Base-by-base conservation (phyloP, 495 filamentous ascomycete genomes). In the Aspergillus avenaceus region DNA sequence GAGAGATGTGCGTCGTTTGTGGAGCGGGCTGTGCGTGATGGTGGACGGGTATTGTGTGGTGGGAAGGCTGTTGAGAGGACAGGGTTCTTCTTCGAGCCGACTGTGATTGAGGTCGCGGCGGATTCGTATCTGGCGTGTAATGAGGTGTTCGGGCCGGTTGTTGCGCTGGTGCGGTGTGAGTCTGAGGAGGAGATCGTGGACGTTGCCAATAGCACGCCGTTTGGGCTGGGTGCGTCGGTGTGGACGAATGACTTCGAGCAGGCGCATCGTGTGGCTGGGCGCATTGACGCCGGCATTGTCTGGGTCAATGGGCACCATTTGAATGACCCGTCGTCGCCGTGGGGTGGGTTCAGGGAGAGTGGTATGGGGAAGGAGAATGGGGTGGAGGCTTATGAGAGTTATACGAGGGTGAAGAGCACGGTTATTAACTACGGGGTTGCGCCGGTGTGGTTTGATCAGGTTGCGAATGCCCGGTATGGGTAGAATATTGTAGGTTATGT, bases 241-340 rank as follows among this genome's bases (percentile, higher is more conserved):
- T 83, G 79, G 79, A 81, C 79, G 1, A 71, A 75, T 26, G 78
- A 83, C 46, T 65, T 83, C 28, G 72, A 68, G 12, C 79, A 79
- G 56, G 81, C 81, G 9, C 76, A 78, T 60, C 72, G 79, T 1
- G 75, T 83, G 3, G 75, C 79, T 1, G 73, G 71, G 24, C 65
- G 67, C 36, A 79, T 84, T 27, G 76, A 83, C 34, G 73, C 79
- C 0, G 81, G 81, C 0, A 82, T 83, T 50, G 78, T 79, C 12
- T 83, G 81, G 80, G 74, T 82, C 21, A 84, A 84, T 53, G 80
- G 77, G 9, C 80, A 84, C 59, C 79, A 84, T 60, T 64, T 79
- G 26, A 81, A 81, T 49, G 78, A 81, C 43, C 77, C 78, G n/a
- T 80, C 76, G 40, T 81, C 77, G 44, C 77, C 79, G 5, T 83